A percentile compares a stretch with the other conserved stretches of the same genome.
These are phyloP conservation scores for Abortiporus biennis DNA, from an alignment of 1,284 basidiomycete species.

Conservation along the genomic window DNA sequence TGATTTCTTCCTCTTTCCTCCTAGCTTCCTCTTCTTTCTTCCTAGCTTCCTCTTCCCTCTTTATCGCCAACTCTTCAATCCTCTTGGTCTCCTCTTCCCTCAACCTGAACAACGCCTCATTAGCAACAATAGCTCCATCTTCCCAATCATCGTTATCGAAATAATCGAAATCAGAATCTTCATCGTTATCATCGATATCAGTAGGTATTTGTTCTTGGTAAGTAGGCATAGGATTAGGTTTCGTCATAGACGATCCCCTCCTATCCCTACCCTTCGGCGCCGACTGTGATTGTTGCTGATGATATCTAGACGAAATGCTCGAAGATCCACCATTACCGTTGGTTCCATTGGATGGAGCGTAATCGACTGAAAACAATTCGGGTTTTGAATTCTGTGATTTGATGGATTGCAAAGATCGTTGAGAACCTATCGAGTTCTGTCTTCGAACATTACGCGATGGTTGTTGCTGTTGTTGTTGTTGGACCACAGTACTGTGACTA, in stretches of 20 bases:
- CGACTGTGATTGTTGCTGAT: constrained; percentile 11
- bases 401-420: constrained; percentile 19
- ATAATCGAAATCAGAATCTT: constrained; percentile 24
- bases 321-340: too few species aligned
- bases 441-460: constrained; percentile 10
- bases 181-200: constrained; percentile 18
- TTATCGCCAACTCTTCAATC: constrained; percentile 17
- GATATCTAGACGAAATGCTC: too few species aligned
- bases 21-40: constrained; percentile 13
- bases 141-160: constrained; percentile 22
- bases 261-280: too few species aligned
- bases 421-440: constrained; percentile 20
- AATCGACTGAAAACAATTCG: constrained; percentile 14
- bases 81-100: constrained; percentile 12
- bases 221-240: constrained; percentile 16
- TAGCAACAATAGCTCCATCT: constrained; percentile 25
- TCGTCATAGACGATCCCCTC: too few species aligned
- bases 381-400: constrained; percentile 19
- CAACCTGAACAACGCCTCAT: constrained; percentile 11
- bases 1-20: constrained; percentile 4
- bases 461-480: not conserved
- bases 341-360: too few species aligned
- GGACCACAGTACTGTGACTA: not conserved
- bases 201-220: constrained; percentile 30
- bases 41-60: constrained; percentile 11